Conservation (phyloP, 495 filamentous ascomycete genomes). For the Choiromyces venosus region DNA sequence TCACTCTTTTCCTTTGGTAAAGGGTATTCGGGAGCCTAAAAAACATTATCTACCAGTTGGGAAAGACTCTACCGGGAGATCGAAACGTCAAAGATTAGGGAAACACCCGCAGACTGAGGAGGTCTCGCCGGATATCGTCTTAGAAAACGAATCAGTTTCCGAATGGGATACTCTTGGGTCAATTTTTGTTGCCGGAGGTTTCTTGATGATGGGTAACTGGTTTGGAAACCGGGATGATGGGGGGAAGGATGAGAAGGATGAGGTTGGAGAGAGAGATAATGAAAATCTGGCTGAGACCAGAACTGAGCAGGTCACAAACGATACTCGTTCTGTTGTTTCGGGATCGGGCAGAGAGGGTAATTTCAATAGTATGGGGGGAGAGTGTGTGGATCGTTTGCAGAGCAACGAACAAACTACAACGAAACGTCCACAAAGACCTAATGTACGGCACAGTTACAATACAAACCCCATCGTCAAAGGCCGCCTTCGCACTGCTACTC, state of each 20-base stretch:
- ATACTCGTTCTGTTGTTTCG: not conserved
- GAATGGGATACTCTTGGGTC: constrained; percentile 26
- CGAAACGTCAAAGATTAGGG: constrained; percentile 13
- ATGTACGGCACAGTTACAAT: not conserved
- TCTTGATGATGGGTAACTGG: constrained; percentile 20
- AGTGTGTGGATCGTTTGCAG: not conserved
- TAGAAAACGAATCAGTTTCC: not conserved
- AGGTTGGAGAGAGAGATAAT: not conserved
- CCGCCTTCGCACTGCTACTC: not conserved
- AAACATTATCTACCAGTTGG: constrained; percentile 26
- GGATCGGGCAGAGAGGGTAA: not conserved
- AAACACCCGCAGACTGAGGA: not conserved
- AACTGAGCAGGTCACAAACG: not conserved
- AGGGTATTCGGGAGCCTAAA: constrained; percentile 15
- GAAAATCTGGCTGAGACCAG: not conserved
- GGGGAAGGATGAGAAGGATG: not conserved
- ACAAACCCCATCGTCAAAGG: not conserved
- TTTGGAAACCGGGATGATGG: constrained; percentile 4
- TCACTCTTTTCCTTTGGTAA: not conserved
- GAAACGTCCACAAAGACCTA: not conserved
- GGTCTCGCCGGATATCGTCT: not conserved
- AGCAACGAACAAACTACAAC: not conserved
- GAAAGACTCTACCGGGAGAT: constrained; percentile 16
- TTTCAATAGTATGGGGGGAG: not conserved
- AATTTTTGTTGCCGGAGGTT: constrained; percentile 24